These are phyloP conservation scores for Suillus bovinus DNA, from an alignment of 768 basidiomycete genomes.

Conservation along the genomic window DNA sequence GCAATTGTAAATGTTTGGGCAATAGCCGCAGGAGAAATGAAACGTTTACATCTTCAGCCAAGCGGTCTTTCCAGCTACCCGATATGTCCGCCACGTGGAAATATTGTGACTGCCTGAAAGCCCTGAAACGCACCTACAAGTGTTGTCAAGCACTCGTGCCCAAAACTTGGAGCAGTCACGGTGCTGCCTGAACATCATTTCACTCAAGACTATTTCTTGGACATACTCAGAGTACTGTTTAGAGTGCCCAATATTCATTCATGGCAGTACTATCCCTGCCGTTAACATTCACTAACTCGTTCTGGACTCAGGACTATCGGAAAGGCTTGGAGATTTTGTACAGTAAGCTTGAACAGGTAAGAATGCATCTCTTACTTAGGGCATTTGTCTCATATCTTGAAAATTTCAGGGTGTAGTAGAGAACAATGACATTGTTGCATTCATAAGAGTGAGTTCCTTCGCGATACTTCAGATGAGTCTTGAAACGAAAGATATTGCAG, in stretches of 20 bases:
- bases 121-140: slow-evolving; percentile 5
- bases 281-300: slow-evolving; percentile 87
- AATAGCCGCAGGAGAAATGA: not conserved
- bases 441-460: slow-evolving; percentile 67
- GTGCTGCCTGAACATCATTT: slow-evolving; percentile 16
- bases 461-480: not conserved
- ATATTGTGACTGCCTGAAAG: slow-evolving; percentile 8
- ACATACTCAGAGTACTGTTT: slow-evolving; percentile 2
- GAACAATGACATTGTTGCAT: slow-evolving; percentile 79
- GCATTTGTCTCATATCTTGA: slow-evolving; percentile 14
- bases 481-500: slow-evolving; percentile 39
- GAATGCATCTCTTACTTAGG: slow-evolving; percentile 9
- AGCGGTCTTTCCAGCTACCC: not conserved
- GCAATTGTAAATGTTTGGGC: not conserved
- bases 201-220: slow-evolving; percentile 1
- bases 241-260: slow-evolving; percentile 15
- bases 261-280: slow-evolving; percentile 92
- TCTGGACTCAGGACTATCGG: slow-evolving; percentile 93
- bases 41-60: not conserved
- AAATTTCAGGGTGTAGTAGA: slow-evolving; percentile 69
- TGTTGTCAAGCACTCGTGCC: slow-evolving; percentile 9
- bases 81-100: slow-evolving; percentile 12
- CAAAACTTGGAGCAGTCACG: slow-evolving; percentile 3
- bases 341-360: slow-evolving; percentile 74
- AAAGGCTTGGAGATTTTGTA: slow-evolving; percentile 80